phyloP scores from a whole-genome alignment of 441 rosid genomes.

The Theobroma grandiflorum region DNA sequence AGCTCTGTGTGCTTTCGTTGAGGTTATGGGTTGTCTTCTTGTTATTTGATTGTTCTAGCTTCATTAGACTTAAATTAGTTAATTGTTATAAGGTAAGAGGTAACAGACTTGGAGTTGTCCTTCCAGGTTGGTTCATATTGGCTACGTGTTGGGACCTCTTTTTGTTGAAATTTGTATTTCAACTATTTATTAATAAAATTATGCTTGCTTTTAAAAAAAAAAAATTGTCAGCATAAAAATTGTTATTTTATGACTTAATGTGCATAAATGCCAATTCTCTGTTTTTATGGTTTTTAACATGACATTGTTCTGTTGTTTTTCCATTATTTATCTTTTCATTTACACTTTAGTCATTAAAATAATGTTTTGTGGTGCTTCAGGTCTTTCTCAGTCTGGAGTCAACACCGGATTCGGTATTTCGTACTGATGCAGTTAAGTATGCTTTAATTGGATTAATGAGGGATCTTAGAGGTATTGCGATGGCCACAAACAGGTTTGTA shows the following conservation, averaged over 20 bases:
- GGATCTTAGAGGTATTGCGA: conserved; percentile 96
- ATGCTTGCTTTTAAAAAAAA: too few species aligned
- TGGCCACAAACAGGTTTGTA: conserved; percentile 93
- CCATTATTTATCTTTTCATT: conserved; percentile 18
- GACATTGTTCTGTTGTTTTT: conserved; percentile 12
- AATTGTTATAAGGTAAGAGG: too few species aligned
- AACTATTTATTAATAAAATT: too few species aligned
- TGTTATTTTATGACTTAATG: not conserved
- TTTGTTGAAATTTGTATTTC: too few species aligned
- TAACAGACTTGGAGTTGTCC: too few species aligned
- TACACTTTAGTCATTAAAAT: conserved; percentile 13
- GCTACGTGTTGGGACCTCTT: too few species aligned
- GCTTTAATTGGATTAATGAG: conserved; percentile 96
- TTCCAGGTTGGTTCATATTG: too few species aligned
- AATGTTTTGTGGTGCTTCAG: conserved; percentile 47
- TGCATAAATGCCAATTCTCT: not conserved
- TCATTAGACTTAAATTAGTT: too few species aligned
- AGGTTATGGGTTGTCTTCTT: too few species aligned
- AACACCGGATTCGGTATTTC: conserved; percentile 91
- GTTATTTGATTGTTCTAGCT: too few species aligned
- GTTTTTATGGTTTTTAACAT: conserved; percentile 22
- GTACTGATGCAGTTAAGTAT: conserved; percentile 89
- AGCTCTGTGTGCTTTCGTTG: too few species aligned
- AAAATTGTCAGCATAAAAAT: not conserved
- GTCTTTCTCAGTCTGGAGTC: conserved; percentile 85